Conservation (phyloP, 768 basidiomycete species). For the Mrakia blollopis region DNA sequence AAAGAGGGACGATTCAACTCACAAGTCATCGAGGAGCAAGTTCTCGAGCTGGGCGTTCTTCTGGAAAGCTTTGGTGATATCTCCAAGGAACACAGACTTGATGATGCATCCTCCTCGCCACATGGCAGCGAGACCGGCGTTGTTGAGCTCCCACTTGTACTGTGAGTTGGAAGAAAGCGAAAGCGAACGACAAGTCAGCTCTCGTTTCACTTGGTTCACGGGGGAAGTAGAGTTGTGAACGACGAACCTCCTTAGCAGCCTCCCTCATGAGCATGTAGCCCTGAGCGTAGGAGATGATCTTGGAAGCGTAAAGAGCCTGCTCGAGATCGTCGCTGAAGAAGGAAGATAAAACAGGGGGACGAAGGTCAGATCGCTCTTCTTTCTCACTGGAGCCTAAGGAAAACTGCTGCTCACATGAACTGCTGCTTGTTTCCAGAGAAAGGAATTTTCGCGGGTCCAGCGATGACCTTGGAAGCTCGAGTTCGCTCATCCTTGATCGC, state of each 20-base stretch:
- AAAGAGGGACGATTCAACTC: too few species aligned
- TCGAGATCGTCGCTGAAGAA: conserved; percentile 64
- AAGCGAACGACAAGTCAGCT: background rate
- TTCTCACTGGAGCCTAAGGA: background rate
- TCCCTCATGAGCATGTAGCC: conserved; percentile 99
- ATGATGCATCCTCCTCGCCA: conserved; percentile 99
- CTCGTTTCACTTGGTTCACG: too few species aligned
- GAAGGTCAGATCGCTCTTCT: background rate
- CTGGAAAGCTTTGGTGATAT: conserved; percentile 83
- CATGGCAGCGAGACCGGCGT: conserved; percentile 95
- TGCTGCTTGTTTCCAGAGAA: conserved; percentile 94
- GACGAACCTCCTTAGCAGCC: conserved; percentile 69
- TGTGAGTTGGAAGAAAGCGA: background rate
- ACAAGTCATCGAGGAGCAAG: conserved; percentile 85
- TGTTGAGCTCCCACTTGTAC: conserved; percentile 45
- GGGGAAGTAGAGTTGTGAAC: too few species aligned
- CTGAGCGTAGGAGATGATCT: conserved; percentile 99
- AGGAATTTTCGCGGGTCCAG: conserved; percentile 82
- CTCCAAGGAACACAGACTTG: conserved; percentile 87
- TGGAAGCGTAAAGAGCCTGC: conserved; percentile 97
- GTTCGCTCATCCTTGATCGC: conserved; percentile 93
- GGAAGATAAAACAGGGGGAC: background rate
- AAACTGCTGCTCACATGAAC: conserved; percentile 57
- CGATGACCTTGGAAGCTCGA: conserved; percentile 83
- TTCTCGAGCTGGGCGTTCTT: conserved; percentile 82